Evolutionary conservation across 2,329 filamentous ascomycete genomes (phyloP).

Genomic region (Lomentospora prolificans): DNA sequence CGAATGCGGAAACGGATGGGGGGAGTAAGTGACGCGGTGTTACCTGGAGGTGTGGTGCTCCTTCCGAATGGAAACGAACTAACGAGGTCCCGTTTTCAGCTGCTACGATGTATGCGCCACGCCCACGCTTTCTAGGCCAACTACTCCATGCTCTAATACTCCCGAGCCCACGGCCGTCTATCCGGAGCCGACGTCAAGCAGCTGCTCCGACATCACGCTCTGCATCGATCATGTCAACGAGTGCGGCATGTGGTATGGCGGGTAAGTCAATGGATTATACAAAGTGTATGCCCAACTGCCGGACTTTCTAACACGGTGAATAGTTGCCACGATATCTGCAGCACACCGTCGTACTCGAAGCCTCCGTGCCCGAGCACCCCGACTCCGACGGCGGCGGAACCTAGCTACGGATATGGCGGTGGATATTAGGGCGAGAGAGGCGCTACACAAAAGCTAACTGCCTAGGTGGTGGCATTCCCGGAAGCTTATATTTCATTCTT

Average conservation of each 20-base stretch:
- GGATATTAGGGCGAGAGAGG: too few relatives aligned
- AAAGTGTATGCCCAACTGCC: too few relatives aligned
- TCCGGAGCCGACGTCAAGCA: neutral
- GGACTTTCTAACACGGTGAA: too few relatives aligned
- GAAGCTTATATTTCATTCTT: too few relatives aligned
- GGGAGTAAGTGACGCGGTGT: neutral
- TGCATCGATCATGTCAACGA: conserved; percentile 10
- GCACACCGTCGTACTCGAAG: neutral
- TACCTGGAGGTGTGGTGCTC: neutral
- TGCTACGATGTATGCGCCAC: conserved; percentile 3
- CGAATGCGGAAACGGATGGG: conserved; percentile 6
- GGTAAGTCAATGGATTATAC: neutral
- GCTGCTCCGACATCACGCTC: conserved; percentile 3
- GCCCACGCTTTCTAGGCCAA: neutral
- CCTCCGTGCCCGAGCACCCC: neutral
- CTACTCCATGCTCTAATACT: conserved; percentile 1
- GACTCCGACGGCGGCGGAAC: neutral
- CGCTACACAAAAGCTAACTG: too few relatives aligned
- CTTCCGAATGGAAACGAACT: neutral
- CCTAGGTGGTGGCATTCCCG: too few relatives aligned
- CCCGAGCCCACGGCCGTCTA: neutral
- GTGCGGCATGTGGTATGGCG: conserved; percentile 7
- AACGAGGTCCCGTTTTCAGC: neutral
- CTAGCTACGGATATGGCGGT: neutral
- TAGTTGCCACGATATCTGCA: neutral